Evolutionary conservation across 1,284 basidiomycete genomes (phyloP), one percentile per base, ranked within the genome.

Genomic region (Malassezia pachydermatis): DNA sequence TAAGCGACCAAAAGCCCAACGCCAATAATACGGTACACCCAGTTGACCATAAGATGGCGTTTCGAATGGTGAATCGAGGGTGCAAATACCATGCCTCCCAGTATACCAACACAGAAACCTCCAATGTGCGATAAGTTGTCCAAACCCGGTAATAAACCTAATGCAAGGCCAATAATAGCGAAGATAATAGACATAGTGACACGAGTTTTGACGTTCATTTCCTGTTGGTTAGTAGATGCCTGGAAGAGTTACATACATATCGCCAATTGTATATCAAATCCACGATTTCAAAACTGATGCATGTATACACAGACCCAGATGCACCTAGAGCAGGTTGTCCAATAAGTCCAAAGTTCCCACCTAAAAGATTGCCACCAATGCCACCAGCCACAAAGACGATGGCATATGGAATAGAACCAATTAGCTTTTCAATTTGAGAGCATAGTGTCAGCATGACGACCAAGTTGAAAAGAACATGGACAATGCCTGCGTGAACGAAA

Each of bases 211-310:
- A 59, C 59, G 3, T 62, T 50, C 16, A 53, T 58, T 41, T 71
- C 61, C 47, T 51, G 48, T 36, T 2, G 9, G 11, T 39, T 4
- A 41, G 19, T 13, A 6, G n/a, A n/a, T n/a, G n/a, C n/a, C n/a
- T n/a, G n/a, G n/a, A n/a, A 13, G 2, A 36, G 20, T 11, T 77
- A 62, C 84, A 81, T 41, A 88, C 82, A 65, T 88, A 84, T 62
- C 81, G 79, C 90, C 90, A 95, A 66, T 98, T 92, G 22, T 89
- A 82, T 41, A 87, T 77, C 25, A 98, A 75, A 68, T 98, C 92
- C 2, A 94, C 82, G 78, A 78, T 62, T 27, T 76, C 72, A 58
- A 88, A 85, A 2, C 85, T 88, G 50, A 90, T 79, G 28, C 86
- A 87, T 2, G 88, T 88, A 54, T 95, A 94, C 47, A 96, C 87